These are phyloP conservation scores for Termitomyces sp. DNA, from an alignment of 768 basidiomycete genomes.

Conservation along the genomic window DNA sequence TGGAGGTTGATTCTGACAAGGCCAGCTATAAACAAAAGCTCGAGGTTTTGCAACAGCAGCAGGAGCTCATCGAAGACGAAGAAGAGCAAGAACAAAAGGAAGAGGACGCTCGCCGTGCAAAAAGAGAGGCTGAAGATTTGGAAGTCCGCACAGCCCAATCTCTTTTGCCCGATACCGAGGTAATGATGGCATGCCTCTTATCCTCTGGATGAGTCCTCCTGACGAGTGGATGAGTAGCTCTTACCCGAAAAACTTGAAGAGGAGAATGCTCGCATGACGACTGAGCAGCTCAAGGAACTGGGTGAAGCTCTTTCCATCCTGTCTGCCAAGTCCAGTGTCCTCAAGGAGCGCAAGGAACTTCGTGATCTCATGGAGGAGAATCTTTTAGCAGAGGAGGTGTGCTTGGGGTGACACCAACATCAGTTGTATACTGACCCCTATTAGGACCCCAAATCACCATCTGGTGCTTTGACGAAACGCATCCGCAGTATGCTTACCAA, in stretches of 20 bases:
- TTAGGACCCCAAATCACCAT: conserved; percentile 76
- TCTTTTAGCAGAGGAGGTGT: conserved; percentile 80
- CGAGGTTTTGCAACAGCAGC: conserved; percentile 96
- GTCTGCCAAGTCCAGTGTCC: conserved; percentile 89
- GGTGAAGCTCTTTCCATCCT: conserved; percentile 87
- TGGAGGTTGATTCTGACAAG: conserved; percentile 91
- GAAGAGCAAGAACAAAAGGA: conserved; percentile 97
- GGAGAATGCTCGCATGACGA: conserved; percentile 92
- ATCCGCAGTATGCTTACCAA: conserved; percentile 95
- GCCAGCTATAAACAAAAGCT: conserved; percentile 98
- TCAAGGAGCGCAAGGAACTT: conserved; percentile 94
- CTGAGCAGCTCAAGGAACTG: conserved; percentile 92
- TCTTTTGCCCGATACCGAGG: conserved; percentile 87
- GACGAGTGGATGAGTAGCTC: conserved; percentile 37
- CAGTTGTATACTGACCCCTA: background rate
- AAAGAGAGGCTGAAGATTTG: conserved; percentile 74
- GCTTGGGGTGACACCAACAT: conserved; percentile 5
- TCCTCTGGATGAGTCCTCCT: background rate
- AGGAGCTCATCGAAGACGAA: conserved; percentile 99
- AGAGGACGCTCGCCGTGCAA: conserved; percentile 84
- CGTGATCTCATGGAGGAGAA: conserved; percentile 93
- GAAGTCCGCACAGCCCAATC: conserved; percentile 79
- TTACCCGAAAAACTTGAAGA: conserved; percentile 55
- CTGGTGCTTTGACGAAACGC: conserved; percentile 88
- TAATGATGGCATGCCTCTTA: conserved; percentile 23